phyloP scores from a whole-genome alignment of 192 early-diverging fungal genomes.

The Coemansia sp. region DNA sequence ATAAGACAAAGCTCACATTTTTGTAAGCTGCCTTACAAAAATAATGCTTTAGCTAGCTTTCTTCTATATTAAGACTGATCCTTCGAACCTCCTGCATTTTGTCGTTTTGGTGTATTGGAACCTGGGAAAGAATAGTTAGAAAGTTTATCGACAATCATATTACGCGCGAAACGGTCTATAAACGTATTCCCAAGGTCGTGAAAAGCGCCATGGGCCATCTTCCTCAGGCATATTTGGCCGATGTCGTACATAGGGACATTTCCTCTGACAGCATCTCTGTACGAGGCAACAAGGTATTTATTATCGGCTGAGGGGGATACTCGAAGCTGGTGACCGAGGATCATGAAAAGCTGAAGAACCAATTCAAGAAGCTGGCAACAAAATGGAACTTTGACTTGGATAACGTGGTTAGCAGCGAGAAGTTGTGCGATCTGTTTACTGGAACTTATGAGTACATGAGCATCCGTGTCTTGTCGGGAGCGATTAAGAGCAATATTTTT shows the following conservation, averaged over 20 bases:
- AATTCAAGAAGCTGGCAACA: not conserved
- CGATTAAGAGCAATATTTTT: too few relatives aligned
- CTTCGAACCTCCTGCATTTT: too few relatives aligned
- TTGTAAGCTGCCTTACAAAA: too few relatives aligned
- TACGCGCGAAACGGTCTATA: too few relatives aligned
- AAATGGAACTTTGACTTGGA: not conserved
- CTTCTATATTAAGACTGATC: too few relatives aligned
- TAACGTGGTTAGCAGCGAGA: not conserved
- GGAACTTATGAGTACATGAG: too few relatives aligned
- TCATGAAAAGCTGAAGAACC: not conserved
- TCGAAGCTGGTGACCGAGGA: not conserved
- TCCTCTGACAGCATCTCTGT: constrained; percentile 8
- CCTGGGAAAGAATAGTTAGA: too few relatives aligned
- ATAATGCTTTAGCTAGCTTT: too few relatives aligned
- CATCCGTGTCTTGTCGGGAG: too few relatives aligned
- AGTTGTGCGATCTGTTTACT: not conserved
- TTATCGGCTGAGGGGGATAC: constrained; percentile 22
- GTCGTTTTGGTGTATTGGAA: too few relatives aligned
- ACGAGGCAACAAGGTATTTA: not conserved
- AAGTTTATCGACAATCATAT: too few relatives aligned
- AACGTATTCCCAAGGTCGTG: not conserved
- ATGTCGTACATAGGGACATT: constrained; percentile 16
- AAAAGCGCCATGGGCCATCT: not conserved
- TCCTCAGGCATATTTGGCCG: not conserved
- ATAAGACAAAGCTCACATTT: constrained; percentile 30